Evolutionary conservation across 2,329 filamentous ascomycete genomes (phyloP), one percentile per base, ranked within the genome.

Genomic region (Aspergillus japonicus): DNA sequence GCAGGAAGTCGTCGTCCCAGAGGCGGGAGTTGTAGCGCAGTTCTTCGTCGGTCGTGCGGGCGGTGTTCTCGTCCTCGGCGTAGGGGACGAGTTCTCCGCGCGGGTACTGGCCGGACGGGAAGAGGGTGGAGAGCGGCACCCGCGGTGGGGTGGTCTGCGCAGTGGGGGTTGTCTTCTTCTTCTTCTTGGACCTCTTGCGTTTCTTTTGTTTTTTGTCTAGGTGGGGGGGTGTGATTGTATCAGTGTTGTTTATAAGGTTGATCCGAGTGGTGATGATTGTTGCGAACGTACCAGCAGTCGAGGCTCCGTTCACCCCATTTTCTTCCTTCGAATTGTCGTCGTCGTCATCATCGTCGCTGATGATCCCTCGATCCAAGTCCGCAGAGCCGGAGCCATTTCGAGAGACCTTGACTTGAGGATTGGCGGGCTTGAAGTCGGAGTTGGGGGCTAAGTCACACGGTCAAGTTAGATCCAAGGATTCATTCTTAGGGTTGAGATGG

Each of bases 1-100:
- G 73, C 23, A 85, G 73, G 64, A 83, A 84, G 12, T 74, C 75
- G 23, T 77, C 73, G 61, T 83, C 80, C 66, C 79, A 73, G 56
- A 77, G 72, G 56, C 71, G 71, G 12, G 71, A 66, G 21, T 78
- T 62, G 60, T 81, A 75, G 33, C 80, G 75, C 54, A 75, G 67
- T 70, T 84, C 82, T 63, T 81, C 80, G 59, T 68, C 74, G 2
- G 80, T 81, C 4, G 77, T 82, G 29, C 80, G 79, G 51, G 72
- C 73, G 5, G 73, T 74, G 59, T 81, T 82, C 11, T 81, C 78
- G 33, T 35, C 33, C 11, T 81, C 78, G 33, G 4, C 33, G 58
- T 77, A 71, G 50, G 63, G 23, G 52, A 31, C 52, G 47, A 81
- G 68, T 64, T 84, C 79, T 10, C 81, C 82, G 19, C 73, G 65